Evolutionary conservation across 257 asterid genomes (phyloP).

Genomic region (Lantana camara): DNA sequence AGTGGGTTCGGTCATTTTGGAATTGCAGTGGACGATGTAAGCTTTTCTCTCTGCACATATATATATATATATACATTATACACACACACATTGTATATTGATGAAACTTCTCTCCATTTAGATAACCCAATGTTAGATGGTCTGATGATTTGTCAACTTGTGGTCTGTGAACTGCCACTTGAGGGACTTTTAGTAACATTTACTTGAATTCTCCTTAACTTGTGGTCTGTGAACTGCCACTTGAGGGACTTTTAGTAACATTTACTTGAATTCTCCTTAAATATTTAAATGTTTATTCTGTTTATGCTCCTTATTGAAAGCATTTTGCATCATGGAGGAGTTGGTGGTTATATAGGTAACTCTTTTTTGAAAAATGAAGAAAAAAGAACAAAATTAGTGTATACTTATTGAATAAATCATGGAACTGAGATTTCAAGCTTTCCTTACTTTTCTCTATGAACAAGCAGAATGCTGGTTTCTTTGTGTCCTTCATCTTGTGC

Average conservation of each 20-base stretch:
- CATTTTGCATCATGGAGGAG: neutral
- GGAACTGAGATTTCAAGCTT: neutral
- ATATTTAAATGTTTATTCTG: neutral
- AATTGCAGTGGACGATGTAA: conserved; percentile 96
- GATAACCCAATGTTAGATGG: conserved; percentile 11
- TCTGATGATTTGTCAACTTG: conserved; percentile 4
- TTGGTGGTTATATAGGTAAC: neutral
- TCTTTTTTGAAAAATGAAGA: neutral
- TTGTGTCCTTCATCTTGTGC: neutral
- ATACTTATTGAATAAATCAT: neutral
- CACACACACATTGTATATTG: no score
- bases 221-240: no score
- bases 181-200: conserved; percentile 13
- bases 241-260: conserved; percentile 7
- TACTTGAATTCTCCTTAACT: neutral
- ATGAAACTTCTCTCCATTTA: conserved; percentile 20
- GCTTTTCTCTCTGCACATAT: no score
- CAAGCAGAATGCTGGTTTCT: no score
- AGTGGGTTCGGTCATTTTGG: conserved; percentile 95
- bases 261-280: neutral
- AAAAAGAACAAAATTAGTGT: neutral
- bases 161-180: conserved; percentile 1
- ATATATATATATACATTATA: no score
- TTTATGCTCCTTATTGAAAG: neutral
- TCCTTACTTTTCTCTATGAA: neutral